These are phyloP conservation scores for Rosa persica DNA, from an alignment of 306 rosid species.

Conservation along the genomic window DNA sequence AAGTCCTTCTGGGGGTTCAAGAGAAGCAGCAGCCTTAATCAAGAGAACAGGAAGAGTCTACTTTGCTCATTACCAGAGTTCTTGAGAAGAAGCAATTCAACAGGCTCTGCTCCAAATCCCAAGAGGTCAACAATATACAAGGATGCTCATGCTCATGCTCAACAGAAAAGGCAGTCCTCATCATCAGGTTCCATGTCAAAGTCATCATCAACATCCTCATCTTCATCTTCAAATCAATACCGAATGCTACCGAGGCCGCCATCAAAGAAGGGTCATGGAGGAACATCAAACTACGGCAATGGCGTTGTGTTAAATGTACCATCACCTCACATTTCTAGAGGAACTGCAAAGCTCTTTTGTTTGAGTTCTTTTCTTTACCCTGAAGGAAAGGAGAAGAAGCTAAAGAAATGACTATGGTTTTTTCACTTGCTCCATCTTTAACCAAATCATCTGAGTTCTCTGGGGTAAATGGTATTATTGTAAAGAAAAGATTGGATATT, in stretches of 20 bases:
- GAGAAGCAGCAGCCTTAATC: constrained; percentile 80
- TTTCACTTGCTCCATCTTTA: neutral
- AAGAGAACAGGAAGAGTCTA: constrained; percentile 51
- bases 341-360: constrained; percentile 61
- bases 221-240: constrained; percentile 37
- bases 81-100: constrained; percentile 74
- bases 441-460: neutral
- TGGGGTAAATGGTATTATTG: constrained; percentile 14
- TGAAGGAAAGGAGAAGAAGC: constrained; percentile 54
- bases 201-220: constrained; percentile 33
- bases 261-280: constrained; percentile 60
- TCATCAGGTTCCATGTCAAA: constrained; percentile 27
- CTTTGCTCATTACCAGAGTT: constrained; percentile 47
- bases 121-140: constrained; percentile 40
- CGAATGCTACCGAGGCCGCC: constrained; percentile 47
- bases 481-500: neutral
- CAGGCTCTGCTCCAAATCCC: constrained; percentile 58
- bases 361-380: constrained; percentile 64
- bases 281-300: constrained; percentile 42
- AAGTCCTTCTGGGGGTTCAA: constrained; percentile 88
- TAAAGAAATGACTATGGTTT: constrained; percentile 47
- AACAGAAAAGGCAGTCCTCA: constrained; percentile 36
- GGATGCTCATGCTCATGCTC: constrained; percentile 27
- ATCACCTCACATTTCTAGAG: constrained; percentile 74
- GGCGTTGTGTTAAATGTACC: constrained; percentile 68